Conservation (phyloP, 176 grass and related monocot genomes). For the Elaeis guineensis region DNA sequence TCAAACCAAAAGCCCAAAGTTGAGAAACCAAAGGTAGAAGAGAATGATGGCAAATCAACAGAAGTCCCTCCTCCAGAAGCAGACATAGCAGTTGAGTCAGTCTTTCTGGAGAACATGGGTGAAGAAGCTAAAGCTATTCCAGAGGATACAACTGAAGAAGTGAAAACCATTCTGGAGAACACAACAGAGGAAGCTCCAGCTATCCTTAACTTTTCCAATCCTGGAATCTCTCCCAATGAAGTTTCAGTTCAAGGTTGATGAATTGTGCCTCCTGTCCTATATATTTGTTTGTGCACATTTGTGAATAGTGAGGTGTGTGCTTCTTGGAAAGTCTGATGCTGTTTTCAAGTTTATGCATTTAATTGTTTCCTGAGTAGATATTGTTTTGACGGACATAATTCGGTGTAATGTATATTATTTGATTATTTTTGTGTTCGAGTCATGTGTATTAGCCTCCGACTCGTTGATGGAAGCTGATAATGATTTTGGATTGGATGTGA, state of each 20-base stretch:
- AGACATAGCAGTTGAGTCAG: constrained; percentile 8
- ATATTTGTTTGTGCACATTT: constrained; percentile 1
- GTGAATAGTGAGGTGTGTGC: neutral
- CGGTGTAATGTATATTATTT: constrained; percentile 12
- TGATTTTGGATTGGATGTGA: no score
- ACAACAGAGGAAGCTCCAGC: constrained; percentile 17
- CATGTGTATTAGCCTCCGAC: no score
- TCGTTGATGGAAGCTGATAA: neutral
- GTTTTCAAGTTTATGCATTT: constrained; percentile 1
- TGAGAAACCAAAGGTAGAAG: constrained; percentile 43
- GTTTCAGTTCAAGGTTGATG: constrained; percentile 58
- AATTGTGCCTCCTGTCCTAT: neutral
- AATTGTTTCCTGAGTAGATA: neutral
- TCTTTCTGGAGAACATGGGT: constrained; percentile 17
- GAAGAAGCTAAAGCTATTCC: no score
- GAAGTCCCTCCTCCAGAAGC: constrained; percentile 27
- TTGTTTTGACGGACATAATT: constrained; percentile 3
- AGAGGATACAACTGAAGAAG: no score
- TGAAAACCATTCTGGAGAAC: no score
- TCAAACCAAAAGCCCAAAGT: constrained; percentile 38
- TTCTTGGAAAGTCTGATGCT: neutral
- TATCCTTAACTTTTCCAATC: constrained; percentile 16
- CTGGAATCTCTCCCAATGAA: constrained; percentile 39
- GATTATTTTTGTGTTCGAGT: constrained; percentile 2
- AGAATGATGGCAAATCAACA: constrained; percentile 18